Base-by-base conservation (phyloP, 1,284 basidiomycete species). In the Naganishia sp. region DNA sequence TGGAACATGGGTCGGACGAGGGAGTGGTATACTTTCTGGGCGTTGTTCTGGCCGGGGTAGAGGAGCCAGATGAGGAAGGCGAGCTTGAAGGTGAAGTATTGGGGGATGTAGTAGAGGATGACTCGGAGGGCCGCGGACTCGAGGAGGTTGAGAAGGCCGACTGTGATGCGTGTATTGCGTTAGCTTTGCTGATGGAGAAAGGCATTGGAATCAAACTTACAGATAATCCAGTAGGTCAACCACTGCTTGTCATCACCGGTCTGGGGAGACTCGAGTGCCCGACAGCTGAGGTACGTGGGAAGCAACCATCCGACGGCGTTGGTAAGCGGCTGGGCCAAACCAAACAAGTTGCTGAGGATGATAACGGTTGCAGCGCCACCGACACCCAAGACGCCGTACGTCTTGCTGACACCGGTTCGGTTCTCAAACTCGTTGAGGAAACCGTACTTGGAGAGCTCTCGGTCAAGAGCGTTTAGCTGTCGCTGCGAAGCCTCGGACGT, bases 21-120 rank as follows among this genome's bases (percentile, higher is more conserved):
- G 63, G 77, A 79, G 71, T 81, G 74, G 75, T 89, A 88, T 23
- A 84, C 80, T 52, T 79, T 80, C 83, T 87, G 86, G 9, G 88
- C 87, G 70, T 88, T 88, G 87, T 88, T 71, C 16, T 61, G 66
- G 18, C 56, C 64, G 9, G 71, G 71, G 70, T 74, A 71, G 61
- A 69, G 68, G 57, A 66, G 68, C 88, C 88, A 92, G 71, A 91
- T 78, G 75, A 90, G 85, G 82, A 90, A 89, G 66, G 86, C 65
- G 54, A 87, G 88, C 87, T 91, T 92, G 83, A 90, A 84, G 43
- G 87, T 85, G 74, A 86, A 92, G 77, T 92, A 92, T 87, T 88
- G 59, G 10, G 69, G 64, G 42, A 69, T 33, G 52, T 66, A 69
- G 65, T 68, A 63, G 61, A 63, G 67, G 46, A 68, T 57, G 44